Percentiles rank a stretch among this genome's conserved stretches.
These are phyloP conservation scores for Passiflora organensis DNA, from an alignment of 345 rosid species.

Conservation along the genomic window DNA sequence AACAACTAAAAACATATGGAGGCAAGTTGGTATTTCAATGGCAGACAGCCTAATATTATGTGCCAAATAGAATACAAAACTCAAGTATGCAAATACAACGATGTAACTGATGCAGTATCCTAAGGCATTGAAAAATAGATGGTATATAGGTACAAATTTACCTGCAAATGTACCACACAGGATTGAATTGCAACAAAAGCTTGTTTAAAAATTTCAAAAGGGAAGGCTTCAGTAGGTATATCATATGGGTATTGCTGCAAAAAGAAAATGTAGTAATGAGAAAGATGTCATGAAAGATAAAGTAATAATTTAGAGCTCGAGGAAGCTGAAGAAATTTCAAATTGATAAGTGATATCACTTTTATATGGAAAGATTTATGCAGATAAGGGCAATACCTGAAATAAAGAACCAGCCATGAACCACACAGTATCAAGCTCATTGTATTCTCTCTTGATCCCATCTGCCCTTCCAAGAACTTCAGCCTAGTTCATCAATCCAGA, in stretches of 20 bases:
- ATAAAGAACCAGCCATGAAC: constrained; percentile 99
- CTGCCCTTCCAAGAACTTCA: constrained; percentile 81
- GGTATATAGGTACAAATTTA: constrained; percentile 21
- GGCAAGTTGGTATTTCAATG: too few relatives aligned
- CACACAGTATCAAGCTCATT: constrained; percentile 94
- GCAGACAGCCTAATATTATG: too few relatives aligned
- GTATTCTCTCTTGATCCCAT: constrained; percentile 88
- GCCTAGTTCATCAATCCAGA: constrained; percentile 44
- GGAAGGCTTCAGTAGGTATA: constrained; percentile 93
- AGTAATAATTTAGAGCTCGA: background rate
- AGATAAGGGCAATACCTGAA: constrained; percentile 55
- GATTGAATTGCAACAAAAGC: constrained; percentile 97
- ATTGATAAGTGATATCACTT: background rate
- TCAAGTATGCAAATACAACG: too few relatives aligned
- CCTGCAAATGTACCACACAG: constrained; percentile 96
- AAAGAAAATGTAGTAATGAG: constrained; percentile 16
- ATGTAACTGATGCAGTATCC: too few relatives aligned
- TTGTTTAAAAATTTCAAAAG: constrained; percentile 92
- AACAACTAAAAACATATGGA: too few relatives aligned
- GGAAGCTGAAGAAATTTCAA: background rate
- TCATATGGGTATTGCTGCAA: constrained; percentile 96
- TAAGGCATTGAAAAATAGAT: background rate
- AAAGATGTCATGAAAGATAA: background rate
- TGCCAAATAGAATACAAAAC: too few relatives aligned
- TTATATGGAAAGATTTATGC: background rate